Conservation (phyloP, 495 filamentous ascomycete genomes). For the Neurospora sp. region DNA sequence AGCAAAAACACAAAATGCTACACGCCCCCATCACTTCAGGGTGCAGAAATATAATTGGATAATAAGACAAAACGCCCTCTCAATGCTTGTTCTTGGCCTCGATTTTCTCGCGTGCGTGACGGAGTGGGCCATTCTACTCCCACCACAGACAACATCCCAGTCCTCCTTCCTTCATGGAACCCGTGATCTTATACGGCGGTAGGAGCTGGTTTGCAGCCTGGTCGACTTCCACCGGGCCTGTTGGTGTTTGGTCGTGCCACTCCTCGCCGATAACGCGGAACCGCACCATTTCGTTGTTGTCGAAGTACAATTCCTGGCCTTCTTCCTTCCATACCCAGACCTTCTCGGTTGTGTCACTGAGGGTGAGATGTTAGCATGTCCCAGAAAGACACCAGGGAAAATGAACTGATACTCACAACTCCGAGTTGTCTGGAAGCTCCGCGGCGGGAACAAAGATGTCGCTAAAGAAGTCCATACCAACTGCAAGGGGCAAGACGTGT, state of each 20-base stretch:
- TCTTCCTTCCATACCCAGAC: slow-evolving; percentile 77
- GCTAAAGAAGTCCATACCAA: slow-evolving; percentile 80
- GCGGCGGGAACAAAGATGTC: slow-evolving; percentile 71
- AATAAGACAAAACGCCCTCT: background rate
- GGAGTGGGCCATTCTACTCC: slow-evolving; percentile 21
- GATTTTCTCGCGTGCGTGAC: background rate
- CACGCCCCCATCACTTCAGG: background rate
- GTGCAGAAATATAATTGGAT: background rate
- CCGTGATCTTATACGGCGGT: slow-evolving; percentile 58
- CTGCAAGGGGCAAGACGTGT: slow-evolving; percentile 25
- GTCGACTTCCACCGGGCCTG: slow-evolving; percentile 46
- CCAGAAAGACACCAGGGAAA: background rate
- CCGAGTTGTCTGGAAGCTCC: slow-evolving; percentile 58
- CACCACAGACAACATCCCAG: slow-evolving; percentile 46
- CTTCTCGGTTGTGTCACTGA: slow-evolving; percentile 56
- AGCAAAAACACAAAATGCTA: background rate
- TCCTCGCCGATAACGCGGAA: slow-evolving; percentile 74
- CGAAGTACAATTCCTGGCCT: slow-evolving; percentile 65
- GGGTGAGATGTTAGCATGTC: background rate
- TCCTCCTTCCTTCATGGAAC: slow-evolving; percentile 44
- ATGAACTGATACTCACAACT: slow-evolving; percentile 49
- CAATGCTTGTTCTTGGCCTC: background rate
- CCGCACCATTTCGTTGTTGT: slow-evolving; percentile 77
- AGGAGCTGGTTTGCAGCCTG: slow-evolving; percentile 14
- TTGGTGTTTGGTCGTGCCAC: slow-evolving; percentile 81